Conservation (phyloP, 495 filamentous ascomycete species). For the Umbilicaria muhlenbergii region DNA sequence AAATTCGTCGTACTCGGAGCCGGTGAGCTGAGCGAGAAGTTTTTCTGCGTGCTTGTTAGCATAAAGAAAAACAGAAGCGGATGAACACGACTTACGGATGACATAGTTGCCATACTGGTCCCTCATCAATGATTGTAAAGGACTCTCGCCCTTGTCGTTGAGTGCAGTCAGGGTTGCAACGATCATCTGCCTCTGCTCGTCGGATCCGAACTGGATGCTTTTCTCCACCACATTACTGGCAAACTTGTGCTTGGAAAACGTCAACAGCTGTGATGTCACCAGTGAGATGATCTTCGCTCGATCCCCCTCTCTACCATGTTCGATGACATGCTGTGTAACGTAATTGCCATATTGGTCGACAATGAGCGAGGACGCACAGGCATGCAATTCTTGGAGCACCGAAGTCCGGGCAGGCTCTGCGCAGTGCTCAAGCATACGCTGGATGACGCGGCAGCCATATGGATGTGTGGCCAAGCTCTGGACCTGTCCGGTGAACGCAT, state of each 20-base stretch:
- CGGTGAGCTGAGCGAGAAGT: conserved; percentile 53
- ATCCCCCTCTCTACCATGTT: conserved; percentile 64
- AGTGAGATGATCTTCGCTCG: conserved; percentile 54
- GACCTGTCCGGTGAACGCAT: conserved; percentile 70
- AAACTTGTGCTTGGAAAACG: conserved; percentile 84
- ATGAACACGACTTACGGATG: conserved; percentile 55
- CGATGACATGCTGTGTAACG: conserved; percentile 86
- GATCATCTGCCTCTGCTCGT: conserved; percentile 55
- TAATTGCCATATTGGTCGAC: conserved; percentile 93
- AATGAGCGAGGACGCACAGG: conserved; percentile 54
- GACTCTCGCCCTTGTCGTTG: conserved; percentile 47
- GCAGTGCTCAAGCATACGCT: conserved; percentile 81
- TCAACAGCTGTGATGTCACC: conserved; percentile 56
- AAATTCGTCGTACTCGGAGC: conserved; percentile 47
- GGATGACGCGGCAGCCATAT: conserved; percentile 88
- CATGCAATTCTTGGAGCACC: conserved; percentile 68
- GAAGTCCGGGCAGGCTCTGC: conserved; percentile 50
- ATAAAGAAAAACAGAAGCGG: neutral
- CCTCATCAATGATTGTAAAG: conserved; percentile 62
- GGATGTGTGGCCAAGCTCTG: conserved; percentile 59
- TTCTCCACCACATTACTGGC: conserved; percentile 97
- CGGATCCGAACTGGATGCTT: conserved; percentile 61
- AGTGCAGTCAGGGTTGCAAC: conserved; percentile 44
- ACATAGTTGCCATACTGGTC: conserved; percentile 96
- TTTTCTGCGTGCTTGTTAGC: conserved; percentile 49